Evolutionary conservation across 345 rosid species (phyloP).

Genomic region (Dovyalis caffra): DNA sequence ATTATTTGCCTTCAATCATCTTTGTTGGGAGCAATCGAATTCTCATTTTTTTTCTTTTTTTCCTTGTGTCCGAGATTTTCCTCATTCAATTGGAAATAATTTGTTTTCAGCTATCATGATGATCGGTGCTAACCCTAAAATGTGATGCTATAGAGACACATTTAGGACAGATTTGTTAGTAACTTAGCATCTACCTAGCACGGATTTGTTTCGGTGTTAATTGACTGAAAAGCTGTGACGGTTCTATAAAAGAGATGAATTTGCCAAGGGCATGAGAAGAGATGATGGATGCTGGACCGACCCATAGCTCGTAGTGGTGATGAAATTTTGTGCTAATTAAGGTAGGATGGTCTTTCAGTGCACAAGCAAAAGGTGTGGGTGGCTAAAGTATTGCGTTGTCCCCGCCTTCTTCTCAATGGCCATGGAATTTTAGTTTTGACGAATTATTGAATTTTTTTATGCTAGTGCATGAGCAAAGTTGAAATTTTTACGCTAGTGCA

Average conservation of each 20-base stretch:
- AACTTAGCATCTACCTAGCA: neutral
- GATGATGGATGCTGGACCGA: neutral
- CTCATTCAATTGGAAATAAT: neutral
- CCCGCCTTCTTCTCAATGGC: too few species aligned
- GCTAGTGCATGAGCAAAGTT: neutral
- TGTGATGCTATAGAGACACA: neutral
- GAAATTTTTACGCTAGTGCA: neutral
- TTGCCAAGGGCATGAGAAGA: too few species aligned
- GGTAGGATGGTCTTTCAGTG: neutral
- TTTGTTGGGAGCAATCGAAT: neutral
- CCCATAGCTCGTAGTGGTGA: too few species aligned
- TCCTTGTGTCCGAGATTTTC: neutral
- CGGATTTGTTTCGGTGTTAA: too few species aligned
- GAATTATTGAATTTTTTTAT: neutral
- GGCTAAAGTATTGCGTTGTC: too few species aligned
- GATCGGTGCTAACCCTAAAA: neutral
- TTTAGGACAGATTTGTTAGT: neutral
- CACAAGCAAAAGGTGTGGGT: neutral
- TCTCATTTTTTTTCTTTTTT: neutral
- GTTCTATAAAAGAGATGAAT: too few species aligned
- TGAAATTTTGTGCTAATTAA: too few species aligned
- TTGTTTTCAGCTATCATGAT: neutral
- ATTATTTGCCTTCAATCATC: neutral
- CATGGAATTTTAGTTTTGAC: neutral
- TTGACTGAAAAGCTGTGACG: neutral